These are phyloP conservation scores for Pseudophaeomoniella oleicola DNA, from an alignment of 2,329 filamentous ascomycete genomes.

Conservation along the genomic window DNA sequence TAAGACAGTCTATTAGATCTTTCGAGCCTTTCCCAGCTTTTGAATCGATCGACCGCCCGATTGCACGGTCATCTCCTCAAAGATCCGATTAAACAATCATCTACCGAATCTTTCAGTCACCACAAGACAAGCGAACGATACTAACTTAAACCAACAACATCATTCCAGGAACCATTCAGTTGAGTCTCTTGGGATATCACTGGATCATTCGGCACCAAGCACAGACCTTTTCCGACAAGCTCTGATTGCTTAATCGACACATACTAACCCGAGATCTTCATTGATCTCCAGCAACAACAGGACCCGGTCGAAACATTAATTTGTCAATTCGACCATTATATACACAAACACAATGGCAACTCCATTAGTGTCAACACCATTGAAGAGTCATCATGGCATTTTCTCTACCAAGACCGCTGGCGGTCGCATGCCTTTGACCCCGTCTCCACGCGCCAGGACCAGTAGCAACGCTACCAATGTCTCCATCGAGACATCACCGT, in stretches of 20 bases:
- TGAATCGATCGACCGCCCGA: slow-evolving; percentile 18
- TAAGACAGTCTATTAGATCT: slow-evolving; percentile 23
- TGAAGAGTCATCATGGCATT: slow-evolving; percentile 87
- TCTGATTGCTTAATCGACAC: slow-evolving; percentile 20
- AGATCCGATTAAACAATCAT: slow-evolving; percentile 17
- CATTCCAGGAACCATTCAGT: slow-evolving; percentile 22
- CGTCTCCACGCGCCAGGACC: slow-evolving; percentile 60
- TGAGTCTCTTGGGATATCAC: slow-evolving; percentile 20
- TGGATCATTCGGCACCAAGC: slow-evolving; percentile 16
- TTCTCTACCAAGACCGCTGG: slow-evolving; percentile 88
- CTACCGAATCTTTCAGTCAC: slow-evolving; percentile 16
- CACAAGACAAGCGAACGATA: slow-evolving; percentile 10
- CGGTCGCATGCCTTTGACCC: slow-evolving; percentile 86
- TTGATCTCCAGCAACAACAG: slow-evolving; percentile 12
- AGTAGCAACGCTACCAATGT: slow-evolving; percentile 27
- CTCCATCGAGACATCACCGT: slow-evolving; percentile 54
- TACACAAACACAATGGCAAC: slow-evolving; percentile 57
- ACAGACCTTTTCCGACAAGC: slow-evolving; percentile 15
- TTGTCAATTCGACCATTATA: slow-evolving; percentile 31
- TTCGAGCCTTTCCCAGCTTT: slow-evolving; percentile 13
- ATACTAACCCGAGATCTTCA: slow-evolving; percentile 17
- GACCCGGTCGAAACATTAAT: slow-evolving; percentile 31
- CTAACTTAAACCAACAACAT: slow-evolving; percentile 14
- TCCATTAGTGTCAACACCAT: slow-evolving; percentile 68
- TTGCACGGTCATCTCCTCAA: slow-evolving; percentile 16